Evolutionary conservation across 75 land plant species (phyloP).

Genomic region (Larix kaempferi): DNA sequence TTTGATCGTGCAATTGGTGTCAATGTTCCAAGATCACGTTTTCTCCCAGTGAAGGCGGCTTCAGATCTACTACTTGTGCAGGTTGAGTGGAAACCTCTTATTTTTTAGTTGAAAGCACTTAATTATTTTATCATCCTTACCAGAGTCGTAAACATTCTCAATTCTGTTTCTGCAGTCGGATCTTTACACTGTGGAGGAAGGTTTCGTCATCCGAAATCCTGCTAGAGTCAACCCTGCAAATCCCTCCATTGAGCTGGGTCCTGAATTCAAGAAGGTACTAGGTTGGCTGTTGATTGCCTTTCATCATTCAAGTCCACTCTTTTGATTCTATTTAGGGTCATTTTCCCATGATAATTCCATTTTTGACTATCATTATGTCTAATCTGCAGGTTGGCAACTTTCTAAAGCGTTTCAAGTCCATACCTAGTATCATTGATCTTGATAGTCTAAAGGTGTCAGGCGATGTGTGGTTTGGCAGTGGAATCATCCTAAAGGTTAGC

Average conservation of each 20-base stretch:
- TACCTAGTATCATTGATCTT: conserved; percentile 89
- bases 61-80: conserved; percentile 97
- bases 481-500: conserved; percentile 73
- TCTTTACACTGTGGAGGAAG: conserved; percentile 87
- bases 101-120: neutral
- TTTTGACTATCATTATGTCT: conserved; percentile 6
- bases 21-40: conserved; percentile 93
- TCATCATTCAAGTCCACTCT: neutral
- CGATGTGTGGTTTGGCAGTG: conserved; percentile 91
- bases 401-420: conserved; percentile 86
- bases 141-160: neutral
- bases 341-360: neutral
- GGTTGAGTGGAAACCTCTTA: conserved; percentile 29
- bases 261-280: conserved; percentile 93
- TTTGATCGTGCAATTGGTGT: conserved; percentile 94
- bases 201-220: conserved; percentile 69
- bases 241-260: conserved; percentile 85
- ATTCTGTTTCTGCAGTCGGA: conserved; percentile 62
- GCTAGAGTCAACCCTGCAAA: conserved; percentile 79
- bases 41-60: conserved; percentile 96
- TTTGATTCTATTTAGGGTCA: neutral
- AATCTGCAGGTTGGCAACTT: conserved; percentile 73
- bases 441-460: conserved; percentile 91
- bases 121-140: neutral
- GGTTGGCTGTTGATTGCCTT: neutral